Evolutionary conservation across 2,329 filamentous ascomycete genomes (phyloP), one percentile per base, ranked within the genome.

Genomic region (Harringtonia aguacate): DNA sequence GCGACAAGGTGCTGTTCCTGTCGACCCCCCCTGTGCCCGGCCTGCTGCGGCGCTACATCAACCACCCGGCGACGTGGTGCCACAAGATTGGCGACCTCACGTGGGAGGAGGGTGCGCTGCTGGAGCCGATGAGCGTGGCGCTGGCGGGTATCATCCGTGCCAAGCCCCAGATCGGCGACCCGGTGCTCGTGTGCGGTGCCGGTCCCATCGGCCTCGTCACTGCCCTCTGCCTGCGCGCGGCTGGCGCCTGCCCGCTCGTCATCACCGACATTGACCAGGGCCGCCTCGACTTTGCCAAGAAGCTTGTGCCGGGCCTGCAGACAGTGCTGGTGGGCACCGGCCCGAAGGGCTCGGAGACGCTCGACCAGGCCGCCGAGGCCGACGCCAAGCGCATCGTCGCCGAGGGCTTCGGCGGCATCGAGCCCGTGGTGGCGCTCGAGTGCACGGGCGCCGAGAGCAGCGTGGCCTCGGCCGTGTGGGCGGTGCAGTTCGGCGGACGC

Each of bases 371-470:
- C 2, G 71, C 84, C 6, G 85, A 94, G 61, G 79, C 88, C 38
- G 77, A 80, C 46, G 87, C 81, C 6, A 72, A 70, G 49, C 70
- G 73, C 36, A 81, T 89, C 45, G 76, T 92, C 36, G 68, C 67
- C 36, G 52, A 71, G 52, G 69, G 78, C 3, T 83, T 92, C 54
- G 85, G 82, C 28, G 86, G 84, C 22, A 69, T 90, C 52, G 86
- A 94, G 66, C 88, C 90, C 0, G 75, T 81, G 17, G 69, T 95
- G 43, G 81, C 81, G 13, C 75, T 97, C 65, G 90, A 97, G 66
- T 97, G 90, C 70, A 97, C 92, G 0, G 92, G 92, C 41, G 87
- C 95, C 15, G 89, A 95, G 70, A 86, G 81, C 66, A 89, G 83
- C 61, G 84, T 97, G 56, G 78, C 79, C 7, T 74, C 85, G 24